Evolutionary conservation across 2,329 filamentous ascomycete genomes (phyloP).

Genomic region (Talaromyces sp.): DNA sequence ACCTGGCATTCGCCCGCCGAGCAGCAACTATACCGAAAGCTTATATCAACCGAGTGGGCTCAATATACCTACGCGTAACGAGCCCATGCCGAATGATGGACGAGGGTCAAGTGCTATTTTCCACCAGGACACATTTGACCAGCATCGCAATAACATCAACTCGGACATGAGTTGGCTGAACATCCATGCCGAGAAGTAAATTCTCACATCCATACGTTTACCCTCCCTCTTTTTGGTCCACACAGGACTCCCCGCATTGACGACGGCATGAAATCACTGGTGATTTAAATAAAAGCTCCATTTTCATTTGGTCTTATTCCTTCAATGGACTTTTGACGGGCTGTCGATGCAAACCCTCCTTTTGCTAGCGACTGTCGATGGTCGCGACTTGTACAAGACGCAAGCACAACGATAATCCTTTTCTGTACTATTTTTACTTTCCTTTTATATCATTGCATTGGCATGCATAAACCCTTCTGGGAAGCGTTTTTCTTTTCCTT

Average conservation of each 20-base stretch:
- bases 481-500: neutral
- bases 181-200: slow-evolving; percentile 16
- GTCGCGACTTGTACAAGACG: neutral
- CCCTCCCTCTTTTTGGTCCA: neutral
- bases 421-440: neutral
- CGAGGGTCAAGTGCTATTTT: slow-evolving; percentile 29
- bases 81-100: slow-evolving; percentile 14
- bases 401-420: neutral
- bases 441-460: neutral
- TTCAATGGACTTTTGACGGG: neutral
- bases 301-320: neutral
- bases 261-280: neutral
- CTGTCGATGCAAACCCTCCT: neutral
- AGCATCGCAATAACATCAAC: slow-evolving; percentile 23
- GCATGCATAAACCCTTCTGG: neutral
- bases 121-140: slow-evolving; percentile 22
- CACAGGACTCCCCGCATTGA: neutral
- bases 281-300: neutral
- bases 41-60: slow-evolving; percentile 26
- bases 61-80: slow-evolving; percentile 10
- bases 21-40: slow-evolving; percentile 38
- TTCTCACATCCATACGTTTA: neutral
- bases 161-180: slow-evolving; percentile 43
- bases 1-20: slow-evolving; percentile 18
- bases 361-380: neutral